Evolutionary conservation across 2,329 filamentous ascomycete species (phyloP).

Genomic region (Aphanocladium album): DNA sequence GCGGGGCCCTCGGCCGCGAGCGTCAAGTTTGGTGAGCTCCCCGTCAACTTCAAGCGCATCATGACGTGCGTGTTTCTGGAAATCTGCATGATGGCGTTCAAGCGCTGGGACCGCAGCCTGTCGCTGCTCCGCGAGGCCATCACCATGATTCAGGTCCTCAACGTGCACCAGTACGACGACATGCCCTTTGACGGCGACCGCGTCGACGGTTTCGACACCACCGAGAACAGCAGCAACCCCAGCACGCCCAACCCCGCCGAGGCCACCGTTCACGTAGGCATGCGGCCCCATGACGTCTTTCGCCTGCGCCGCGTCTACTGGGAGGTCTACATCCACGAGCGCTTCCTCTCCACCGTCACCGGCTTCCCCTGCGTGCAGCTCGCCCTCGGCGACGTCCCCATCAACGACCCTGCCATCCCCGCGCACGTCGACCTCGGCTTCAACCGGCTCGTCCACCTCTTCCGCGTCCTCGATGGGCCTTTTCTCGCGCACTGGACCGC

Average conservation of each 20-base stretch:
- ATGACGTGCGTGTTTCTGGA: constrained; percentile 50
- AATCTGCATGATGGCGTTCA: constrained; percentile 45
- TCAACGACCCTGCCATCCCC: constrained; percentile 29
- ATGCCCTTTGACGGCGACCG: not conserved
- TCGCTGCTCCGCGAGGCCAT: constrained; percentile 47
- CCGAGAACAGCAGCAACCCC: not conserved
- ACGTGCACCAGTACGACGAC: constrained; percentile 35
- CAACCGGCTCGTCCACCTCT: constrained; percentile 33
- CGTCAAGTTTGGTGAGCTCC: constrained; percentile 33
- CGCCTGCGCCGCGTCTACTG: constrained; percentile 45
- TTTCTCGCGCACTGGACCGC: constrained; percentile 34
- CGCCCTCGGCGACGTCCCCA: constrained; percentile 27
- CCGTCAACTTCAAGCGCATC: constrained; percentile 38
- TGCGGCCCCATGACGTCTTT: constrained; percentile 3
- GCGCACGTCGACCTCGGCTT: constrained; percentile 33
- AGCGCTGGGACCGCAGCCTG: constrained; percentile 43
- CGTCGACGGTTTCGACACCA: not conserved
- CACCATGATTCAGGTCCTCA: constrained; percentile 38
- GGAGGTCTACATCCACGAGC: constrained; percentile 52
- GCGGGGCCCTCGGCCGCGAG: constrained; percentile 22
- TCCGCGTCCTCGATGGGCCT: constrained; percentile 33
- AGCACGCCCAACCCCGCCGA: not conserved
- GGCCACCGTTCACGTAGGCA: not conserved
- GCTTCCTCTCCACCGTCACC: constrained; percentile 48
- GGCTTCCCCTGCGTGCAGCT: constrained; percentile 36